phyloP scores from a whole-genome alignment of 1,284 basidiomycete species.

The Ceratobasidium theobromae region DNA sequence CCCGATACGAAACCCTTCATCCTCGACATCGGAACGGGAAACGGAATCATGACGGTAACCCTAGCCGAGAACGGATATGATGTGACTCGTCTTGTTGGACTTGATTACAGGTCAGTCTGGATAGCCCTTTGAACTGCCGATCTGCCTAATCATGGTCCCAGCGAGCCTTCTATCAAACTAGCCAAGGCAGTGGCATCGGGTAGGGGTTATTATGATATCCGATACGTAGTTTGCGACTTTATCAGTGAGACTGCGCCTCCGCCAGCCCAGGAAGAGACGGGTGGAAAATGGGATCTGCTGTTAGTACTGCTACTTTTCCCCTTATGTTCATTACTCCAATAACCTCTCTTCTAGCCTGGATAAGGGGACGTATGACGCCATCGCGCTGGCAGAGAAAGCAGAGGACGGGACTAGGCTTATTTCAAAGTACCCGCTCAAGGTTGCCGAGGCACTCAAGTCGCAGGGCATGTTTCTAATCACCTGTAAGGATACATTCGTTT shows the following conservation, averaged over 20 bases:
- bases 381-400: slow-evolving; percentile 71
- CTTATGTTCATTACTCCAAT: background rate
- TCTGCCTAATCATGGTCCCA: background rate
- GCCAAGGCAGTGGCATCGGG: slow-evolving; percentile 55
- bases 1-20: slow-evolving; percentile 44
- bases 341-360: slow-evolving; percentile 50
- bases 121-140: background rate
- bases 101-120: slow-evolving; percentile 67
- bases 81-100: slow-evolving; percentile 58
- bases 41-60: slow-evolving; percentile 79
- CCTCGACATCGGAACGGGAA: slow-evolving; percentile 77
- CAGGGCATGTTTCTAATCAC: slow-evolving; percentile 82
- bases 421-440: slow-evolving; percentile 62
- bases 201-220: slow-evolving; percentile 40
- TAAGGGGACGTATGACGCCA: slow-evolving; percentile 86
- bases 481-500: slow-evolving; percentile 50
- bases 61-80: slow-evolving; percentile 68
- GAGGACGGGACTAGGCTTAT: slow-evolving; percentile 57
- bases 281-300: slow-evolving; percentile 37
- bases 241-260: slow-evolving; percentile 31
- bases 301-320: background rate
- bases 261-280: background rate
- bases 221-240: slow-evolving; percentile 36
- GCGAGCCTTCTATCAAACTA: slow-evolving; percentile 39
- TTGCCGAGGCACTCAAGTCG: slow-evolving; percentile 59